Percentiles rank a stretch among this genome's conserved stretches.
phyloP scores from a whole-genome alignment of 2,329 filamentous ascomycete genomes.

The Talaromyces sp. region DNA sequence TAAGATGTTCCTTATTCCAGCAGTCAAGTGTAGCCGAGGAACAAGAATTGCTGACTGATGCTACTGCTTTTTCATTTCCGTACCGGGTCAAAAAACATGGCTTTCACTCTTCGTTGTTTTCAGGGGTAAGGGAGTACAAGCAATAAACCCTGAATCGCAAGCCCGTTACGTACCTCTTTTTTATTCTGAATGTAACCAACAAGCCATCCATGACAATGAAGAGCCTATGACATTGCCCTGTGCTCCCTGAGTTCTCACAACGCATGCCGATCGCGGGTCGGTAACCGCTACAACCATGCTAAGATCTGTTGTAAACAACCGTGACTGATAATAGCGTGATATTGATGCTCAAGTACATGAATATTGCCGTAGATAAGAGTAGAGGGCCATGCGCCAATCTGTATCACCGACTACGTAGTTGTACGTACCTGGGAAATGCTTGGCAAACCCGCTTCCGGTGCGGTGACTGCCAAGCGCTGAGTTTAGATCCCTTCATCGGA shows the following conservation, averaged over 20 bases:
- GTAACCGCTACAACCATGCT: neutral
- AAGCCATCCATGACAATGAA: neutral
- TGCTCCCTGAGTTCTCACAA: neutral
- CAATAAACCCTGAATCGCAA: neutral
- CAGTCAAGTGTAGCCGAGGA: neutral
- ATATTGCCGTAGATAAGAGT: neutral
- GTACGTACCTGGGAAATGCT: neutral
- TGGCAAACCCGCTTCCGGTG: conserved; percentile 8
- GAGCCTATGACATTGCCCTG: neutral
- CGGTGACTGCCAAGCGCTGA: conserved; percentile 1
- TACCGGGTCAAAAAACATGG: neutral
- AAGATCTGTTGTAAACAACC: neutral
- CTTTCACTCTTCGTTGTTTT: neutral
- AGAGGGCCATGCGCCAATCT: neutral
- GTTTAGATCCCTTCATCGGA: neutral
- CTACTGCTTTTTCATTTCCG: neutral
- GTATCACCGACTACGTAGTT: neutral
- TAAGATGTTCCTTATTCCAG: neutral
- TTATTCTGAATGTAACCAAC: neutral
- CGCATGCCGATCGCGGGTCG: neutral
- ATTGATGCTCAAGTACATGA: neutral
- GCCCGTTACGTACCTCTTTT: neutral
- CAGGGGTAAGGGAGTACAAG: neutral
- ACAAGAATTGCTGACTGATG: neutral
- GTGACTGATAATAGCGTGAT: neutral